These are phyloP conservation scores for Ramaria sp. DNA, from an alignment of 768 basidiomycete species.

Conservation along the genomic window DNA sequence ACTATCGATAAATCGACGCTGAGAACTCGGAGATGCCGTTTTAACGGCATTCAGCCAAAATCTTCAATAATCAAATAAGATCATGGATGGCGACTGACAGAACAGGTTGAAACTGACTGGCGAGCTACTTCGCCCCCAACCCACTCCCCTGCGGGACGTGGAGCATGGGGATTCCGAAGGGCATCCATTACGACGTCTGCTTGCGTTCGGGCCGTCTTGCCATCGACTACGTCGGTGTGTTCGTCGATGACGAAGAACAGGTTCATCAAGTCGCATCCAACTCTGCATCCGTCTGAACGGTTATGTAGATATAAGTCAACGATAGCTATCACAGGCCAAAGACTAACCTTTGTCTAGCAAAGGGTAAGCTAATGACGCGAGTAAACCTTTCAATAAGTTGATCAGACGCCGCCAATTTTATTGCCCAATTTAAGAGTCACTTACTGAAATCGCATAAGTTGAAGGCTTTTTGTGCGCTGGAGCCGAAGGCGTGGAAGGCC, in stretches of 20 bases:
- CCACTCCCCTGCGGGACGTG: background rate
- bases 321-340: too few relatives aligned
- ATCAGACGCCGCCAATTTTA: too few relatives aligned
- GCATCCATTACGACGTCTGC: background rate
- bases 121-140: background rate
- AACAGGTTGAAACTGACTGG: background rate
- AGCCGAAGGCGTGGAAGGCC: conserved; percentile 25
- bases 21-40: background rate
- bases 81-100: background rate
- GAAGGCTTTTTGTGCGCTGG: conserved; percentile 16
- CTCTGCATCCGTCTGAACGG: too few relatives aligned
- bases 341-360: too few relatives aligned
- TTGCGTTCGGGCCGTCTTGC: background rate
- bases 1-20: background rate
- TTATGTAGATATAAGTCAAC: too few relatives aligned
- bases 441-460: conserved; percentile 32
- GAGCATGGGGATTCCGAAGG: background rate
- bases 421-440: conserved; percentile 5
- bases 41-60: background rate
- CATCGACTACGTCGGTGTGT: background rate
- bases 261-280: background rate
- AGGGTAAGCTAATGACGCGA: too few relatives aligned
- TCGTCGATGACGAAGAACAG: background rate
- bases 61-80: background rate
- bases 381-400: too few relatives aligned